Evolutionary conservation across 2,329 filamentous ascomycete species (phyloP), one percentile per base, ranked within the genome.

Genomic region (Cordyceps farinosa): DNA sequence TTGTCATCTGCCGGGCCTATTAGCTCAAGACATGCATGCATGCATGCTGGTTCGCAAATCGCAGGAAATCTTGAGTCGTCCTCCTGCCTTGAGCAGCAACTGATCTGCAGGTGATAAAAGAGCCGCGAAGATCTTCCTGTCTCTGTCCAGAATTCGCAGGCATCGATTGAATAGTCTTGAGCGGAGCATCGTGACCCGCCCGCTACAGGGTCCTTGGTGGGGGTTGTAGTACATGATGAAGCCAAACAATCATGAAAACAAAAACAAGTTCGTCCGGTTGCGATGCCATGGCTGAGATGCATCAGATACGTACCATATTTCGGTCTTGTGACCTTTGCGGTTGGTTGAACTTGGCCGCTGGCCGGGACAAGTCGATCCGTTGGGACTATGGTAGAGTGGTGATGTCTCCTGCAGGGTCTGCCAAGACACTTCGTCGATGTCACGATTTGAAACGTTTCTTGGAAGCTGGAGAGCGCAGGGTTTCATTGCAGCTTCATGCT

Each of bases 61-160:
- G 45, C 32, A 13, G 36, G 34, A 30, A 27, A 30, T 60, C 11
- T 40, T 36, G 27, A 17, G 29, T 29, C 32, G 38, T 29, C 11
- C 53, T 36, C 47, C 29, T 60, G 34, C 57, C 57, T 52, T n/a
- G 56, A 51, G 29, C 29, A 44, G 47, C 38, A 51, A 44, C 17
- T 52, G 57, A 60, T 60, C 47, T 50, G 36, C 47, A 22, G 42
- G 36, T 27, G 32, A 60, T 34, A 17, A 40, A 9, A 3, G 47
- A 42, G 27, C 50, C 38, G 38, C 38, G 53, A 42, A 36, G 53
- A 55, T 55, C 53, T n/a, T 32, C 36, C 36, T 44, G 22, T 32
- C 29, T 55, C 27, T 29, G 11, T 29, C 13, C 34, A 34, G 6
- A 40, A 32, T 17, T 8, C 9, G 34, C 27, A 30, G n/a, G 47